These are phyloP conservation scores for Brassica napus DNA, from an alignment of 345 rosid genomes.

Conservation along the genomic window Da-Ae NC_063449.1:39875501-39876000, in stretches of 20 bases:
- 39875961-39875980: constrained; percentile 24
- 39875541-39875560: neutral
- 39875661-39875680: neutral
- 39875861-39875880: neutral
- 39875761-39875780: neutral
- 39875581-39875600: neutral
- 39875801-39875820: constrained; percentile 21
- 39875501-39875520: neutral
- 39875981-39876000: constrained; percentile 28
- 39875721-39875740: neutral
- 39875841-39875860: neutral
- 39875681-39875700: neutral
- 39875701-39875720: neutral
- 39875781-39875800: neutral
- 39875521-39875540: constrained; percentile 17
- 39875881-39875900: neutral
- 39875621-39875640: neutral
- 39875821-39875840: neutral
- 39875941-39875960: neutral
- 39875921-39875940: neutral
- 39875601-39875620: no score
- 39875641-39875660: neutral
- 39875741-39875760: constrained; percentile 21
- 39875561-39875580: neutral
- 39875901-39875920: constrained; percentile 25